phyloP scores from a whole-genome alignment of 2,329 filamentous ascomycete species.

The Ophidiomyces ophidiicola region DNA sequence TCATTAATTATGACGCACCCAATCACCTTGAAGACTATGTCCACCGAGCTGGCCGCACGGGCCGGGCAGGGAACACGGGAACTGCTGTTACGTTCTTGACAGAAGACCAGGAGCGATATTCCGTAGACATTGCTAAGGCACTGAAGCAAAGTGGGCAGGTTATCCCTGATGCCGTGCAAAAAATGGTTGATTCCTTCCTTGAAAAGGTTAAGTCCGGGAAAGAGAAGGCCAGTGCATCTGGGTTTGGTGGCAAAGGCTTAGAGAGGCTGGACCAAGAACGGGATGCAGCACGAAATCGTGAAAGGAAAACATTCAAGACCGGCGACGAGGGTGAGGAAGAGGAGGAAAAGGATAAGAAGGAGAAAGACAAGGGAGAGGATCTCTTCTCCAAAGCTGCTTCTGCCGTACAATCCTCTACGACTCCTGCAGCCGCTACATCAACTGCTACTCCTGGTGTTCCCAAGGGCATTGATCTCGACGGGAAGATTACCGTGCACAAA shows the following conservation, averaged over 20 bases:
- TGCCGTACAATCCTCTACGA: constrained; percentile 51
- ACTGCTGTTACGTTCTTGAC: constrained; percentile 92
- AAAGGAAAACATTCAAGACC: constrained; percentile 80
- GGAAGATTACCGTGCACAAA: constrained; percentile 61
- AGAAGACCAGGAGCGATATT: constrained; percentile 80
- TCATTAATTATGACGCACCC: constrained; percentile 89
- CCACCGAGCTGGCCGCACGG: constrained; percentile 84
- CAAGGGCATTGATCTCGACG: constrained; percentile 50
- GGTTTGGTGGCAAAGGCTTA: constrained; percentile 89
- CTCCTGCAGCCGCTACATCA: constrained; percentile 24
- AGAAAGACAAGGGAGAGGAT: constrained; percentile 51
- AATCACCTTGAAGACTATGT: constrained; percentile 96
- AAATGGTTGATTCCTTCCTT: constrained; percentile 55
- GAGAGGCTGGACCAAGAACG: constrained; percentile 85
- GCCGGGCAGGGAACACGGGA: constrained; percentile 84
- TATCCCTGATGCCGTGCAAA: constrained; percentile 57
- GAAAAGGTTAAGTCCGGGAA: constrained; percentile 90
- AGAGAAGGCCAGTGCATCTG: constrained; percentile 68
- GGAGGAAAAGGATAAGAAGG: constrained; percentile 55
- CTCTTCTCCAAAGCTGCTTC: constrained; percentile 49
- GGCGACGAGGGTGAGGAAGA: constrained; percentile 72
- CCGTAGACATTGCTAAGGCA: constrained; percentile 77
- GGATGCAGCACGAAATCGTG: constrained; percentile 71
- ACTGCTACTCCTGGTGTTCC: constrained; percentile 34
- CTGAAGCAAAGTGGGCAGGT: constrained; percentile 81